phyloP scores from a whole-genome alignment of 2,329 filamentous ascomycete genomes.

The Tolypocladium album region DNA sequence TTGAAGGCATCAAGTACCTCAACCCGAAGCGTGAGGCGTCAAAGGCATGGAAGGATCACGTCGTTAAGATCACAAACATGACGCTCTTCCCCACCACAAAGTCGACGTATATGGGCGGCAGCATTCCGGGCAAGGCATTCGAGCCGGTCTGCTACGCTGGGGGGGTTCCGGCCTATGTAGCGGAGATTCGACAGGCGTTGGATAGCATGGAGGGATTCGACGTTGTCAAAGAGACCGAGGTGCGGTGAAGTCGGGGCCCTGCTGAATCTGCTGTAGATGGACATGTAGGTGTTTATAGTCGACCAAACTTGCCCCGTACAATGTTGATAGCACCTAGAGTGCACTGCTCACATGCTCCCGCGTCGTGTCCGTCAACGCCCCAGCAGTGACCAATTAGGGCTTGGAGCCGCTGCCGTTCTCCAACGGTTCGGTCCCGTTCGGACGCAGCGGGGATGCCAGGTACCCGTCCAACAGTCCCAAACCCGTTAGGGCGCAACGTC shows the following conservation, averaged over 20 bases:
- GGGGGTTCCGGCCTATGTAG: conserved; percentile 24
- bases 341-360: too few relatives aligned
- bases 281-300: too few relatives aligned
- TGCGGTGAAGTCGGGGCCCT: background rate
- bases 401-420: background rate
- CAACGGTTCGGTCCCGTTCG: background rate
- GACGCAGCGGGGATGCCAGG: too few relatives aligned
- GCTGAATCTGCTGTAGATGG: background rate
- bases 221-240: conserved; percentile 6
- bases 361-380: too few relatives aligned
- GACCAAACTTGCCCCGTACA: too few relatives aligned
- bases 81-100: conserved; percentile 37
- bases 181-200: conserved; percentile 20
- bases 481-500: background rate
- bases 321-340: too few relatives aligned
- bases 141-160: conserved; percentile 40
- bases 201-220: conserved; percentile 24
- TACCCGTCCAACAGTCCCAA: background rate
- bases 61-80: conserved; percentile 33
- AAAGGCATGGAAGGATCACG: conserved; percentile 35
- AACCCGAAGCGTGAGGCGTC: conserved; percentile 35
- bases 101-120: conserved; percentile 46
- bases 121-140: conserved; percentile 39
- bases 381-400: background rate
- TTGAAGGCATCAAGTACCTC: conserved; percentile 35